These are phyloP conservation scores for Xylaria bambusicola DNA, from an alignment of 495 filamentous ascomycete species.

Conservation along the genomic window DNA sequence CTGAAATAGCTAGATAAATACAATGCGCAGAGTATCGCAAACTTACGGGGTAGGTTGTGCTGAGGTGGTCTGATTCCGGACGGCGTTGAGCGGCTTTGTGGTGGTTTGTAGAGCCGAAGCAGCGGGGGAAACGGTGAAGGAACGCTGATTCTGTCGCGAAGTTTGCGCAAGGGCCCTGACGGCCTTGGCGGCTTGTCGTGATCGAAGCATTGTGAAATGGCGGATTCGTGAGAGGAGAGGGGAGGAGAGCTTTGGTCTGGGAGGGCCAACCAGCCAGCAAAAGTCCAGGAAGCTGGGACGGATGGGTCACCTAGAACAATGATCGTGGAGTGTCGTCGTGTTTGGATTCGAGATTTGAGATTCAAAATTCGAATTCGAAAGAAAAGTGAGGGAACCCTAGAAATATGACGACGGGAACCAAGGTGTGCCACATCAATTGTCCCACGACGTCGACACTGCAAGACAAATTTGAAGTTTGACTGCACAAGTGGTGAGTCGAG, in stretches of 20 bases:
- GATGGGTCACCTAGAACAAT: background rate
- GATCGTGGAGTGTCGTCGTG: too few species aligned
- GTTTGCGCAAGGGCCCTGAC: constrained; percentile 43
- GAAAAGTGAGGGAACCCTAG: background rate
- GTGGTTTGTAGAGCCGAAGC: constrained; percentile 29
- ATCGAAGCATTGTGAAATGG: constrained; percentile 42
- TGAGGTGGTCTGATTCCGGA: constrained; percentile 43
- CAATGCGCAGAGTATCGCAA: background rate
- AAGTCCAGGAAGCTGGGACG: background rate
- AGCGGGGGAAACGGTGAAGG: constrained; percentile 25
- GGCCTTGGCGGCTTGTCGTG: constrained; percentile 44
- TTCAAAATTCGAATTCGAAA: background rate
- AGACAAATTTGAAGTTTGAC: background rate
- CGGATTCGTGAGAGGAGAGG: too few species aligned
- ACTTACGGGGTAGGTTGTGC: constrained; percentile 33
- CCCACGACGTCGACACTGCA: background rate
- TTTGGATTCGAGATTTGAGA: too few species aligned
- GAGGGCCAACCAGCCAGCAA: background rate
- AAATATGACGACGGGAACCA: background rate
- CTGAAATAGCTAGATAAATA: background rate
- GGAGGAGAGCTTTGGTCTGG: constrained; percentile 7
- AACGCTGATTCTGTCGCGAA: constrained; percentile 32
- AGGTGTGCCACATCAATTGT: background rate
- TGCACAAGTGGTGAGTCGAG: background rate
- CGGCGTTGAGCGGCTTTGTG: constrained; percentile 31